A percentile compares a stretch with the other conserved stretches of the same genome.
Evolutionary conservation across 1,139 yeast genomes (phyloP).

Genomic region (Kodamaea sp.): DNA sequence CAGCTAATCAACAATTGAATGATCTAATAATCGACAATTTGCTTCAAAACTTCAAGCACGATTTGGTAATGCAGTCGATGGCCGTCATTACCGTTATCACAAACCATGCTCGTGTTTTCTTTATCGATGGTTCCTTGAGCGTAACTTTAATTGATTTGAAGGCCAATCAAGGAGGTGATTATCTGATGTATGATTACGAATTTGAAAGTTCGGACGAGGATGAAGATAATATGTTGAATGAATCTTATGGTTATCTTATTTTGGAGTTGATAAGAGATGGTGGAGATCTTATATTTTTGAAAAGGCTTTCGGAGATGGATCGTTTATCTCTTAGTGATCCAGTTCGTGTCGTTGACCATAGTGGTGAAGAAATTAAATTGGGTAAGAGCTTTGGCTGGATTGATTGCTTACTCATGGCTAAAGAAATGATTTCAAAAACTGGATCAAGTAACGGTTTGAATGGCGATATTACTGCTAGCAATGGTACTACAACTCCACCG

Average conservation of each 20-base stretch:
- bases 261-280: slow-evolving; percentile 55
- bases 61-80: slow-evolving; percentile 31
- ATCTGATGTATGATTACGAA: slow-evolving; percentile 77
- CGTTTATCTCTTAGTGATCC: slow-evolving; percentile 23
- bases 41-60: slow-evolving; percentile 36
- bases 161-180: slow-evolving; percentile 54
- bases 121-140: slow-evolving; percentile 34
- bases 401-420: slow-evolving; percentile 43
- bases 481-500: slow-evolving; percentile 3
- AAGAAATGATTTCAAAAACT: slow-evolving; percentile 31
- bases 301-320: slow-evolving; percentile 32
- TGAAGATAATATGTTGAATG: slow-evolving; percentile 22
- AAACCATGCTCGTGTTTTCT: slow-evolving; percentile 42
- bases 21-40: slow-evolving; percentile 38
- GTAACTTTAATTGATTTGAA: slow-evolving; percentile 44
- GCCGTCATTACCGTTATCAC: slow-evolving; percentile 50
- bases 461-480: slow-evolving; percentile 5
- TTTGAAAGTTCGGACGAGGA: slow-evolving; percentile 49
- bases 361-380: slow-evolving; percentile 30
- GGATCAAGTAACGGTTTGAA: not conserved
- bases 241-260: slow-evolving; percentile 56
- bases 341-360: slow-evolving; percentile 37
- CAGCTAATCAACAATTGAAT: slow-evolving; percentile 25
- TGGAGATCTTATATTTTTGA: slow-evolving; percentile 58
- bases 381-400: slow-evolving; percentile 46